Evolutionary conservation across 225 moss, liverwort and hornwort genomes (phyloP), one percentile per base, ranked within the genome.

Genomic region (Marchantia paleacea): DNA sequence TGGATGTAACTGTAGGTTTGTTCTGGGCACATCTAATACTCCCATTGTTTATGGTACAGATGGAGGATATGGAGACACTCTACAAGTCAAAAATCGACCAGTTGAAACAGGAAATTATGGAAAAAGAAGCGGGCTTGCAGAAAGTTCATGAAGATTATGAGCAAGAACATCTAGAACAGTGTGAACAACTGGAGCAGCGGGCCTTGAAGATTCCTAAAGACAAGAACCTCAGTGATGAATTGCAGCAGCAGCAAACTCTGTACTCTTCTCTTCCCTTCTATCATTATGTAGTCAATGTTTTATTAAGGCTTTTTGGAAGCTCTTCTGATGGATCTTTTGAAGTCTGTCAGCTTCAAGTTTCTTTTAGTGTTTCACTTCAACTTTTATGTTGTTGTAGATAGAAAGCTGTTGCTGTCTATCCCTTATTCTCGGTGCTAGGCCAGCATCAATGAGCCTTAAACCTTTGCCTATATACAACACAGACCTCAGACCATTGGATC

Each of bases 21-120:
- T 57, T 8, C 74, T 75, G 12, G 48, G 53, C 14, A 64, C 7
- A 11, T 11, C 9, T 3, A 6, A 48, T 70, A 19, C 4, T 61
- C 13, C 11, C 82, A n/a, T 22, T 75, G 70, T 72, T 55, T 81
- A 66, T 47, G 68, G 75, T 75, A 75, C 75, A 92, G 82, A 78
- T 92, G 91, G 91, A 85, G 85, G 92, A 96, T 57, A 82, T 94
- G 87, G 90, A 94, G 79, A 80, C 85, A 30, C 89, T 87, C 69
- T 96, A 84, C 65, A 86, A 90, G 60, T 85, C 76, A 81, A 87
- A 89, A 71, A 91, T 85, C 74, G 85, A 87, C 52, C 83, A 88
- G 63, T 86, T 89, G 85, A 91, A 89, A 54, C 81, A 87, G 58
- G 92, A 92, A 72, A 86, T 90, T 12, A 64, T 68, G 3, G 79